phyloP scores from a whole-genome alignment of 164 flowering plant species.

The Aristolochia contorta region DNA sequence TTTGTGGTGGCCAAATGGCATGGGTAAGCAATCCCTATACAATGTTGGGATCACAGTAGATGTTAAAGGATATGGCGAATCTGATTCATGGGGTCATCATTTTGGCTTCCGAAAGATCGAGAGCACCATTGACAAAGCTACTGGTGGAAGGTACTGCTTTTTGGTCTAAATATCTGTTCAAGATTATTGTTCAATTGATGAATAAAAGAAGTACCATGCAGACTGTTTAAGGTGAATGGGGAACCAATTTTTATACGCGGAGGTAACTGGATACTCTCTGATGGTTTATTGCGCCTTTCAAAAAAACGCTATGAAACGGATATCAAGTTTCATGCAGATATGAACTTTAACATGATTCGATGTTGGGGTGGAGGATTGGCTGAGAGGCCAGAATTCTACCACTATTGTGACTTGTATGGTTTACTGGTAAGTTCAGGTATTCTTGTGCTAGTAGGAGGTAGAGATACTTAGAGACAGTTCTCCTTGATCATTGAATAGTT shows the following conservation, averaged over 20 bases:
- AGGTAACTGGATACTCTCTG: slow-evolving; percentile 96
- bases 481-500: no score
- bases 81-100: slow-evolving; percentile 69
- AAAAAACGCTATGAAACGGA: slow-evolving; percentile 75
- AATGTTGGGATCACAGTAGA: slow-evolving; percentile 60
- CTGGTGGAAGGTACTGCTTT: slow-evolving; percentile 84
- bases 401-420: slow-evolving; percentile 91
- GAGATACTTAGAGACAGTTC: no score
- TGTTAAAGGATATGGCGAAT: slow-evolving; percentile 77
- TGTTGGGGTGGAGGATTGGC: slow-evolving; percentile 99
- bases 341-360: slow-evolving; percentile 96
- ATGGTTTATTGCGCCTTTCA: slow-evolving; percentile 84
- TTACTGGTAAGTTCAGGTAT: slow-evolving; percentile 54
- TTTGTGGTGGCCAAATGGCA: slow-evolving; percentile 99
- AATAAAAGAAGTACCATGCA: slow-evolving; percentile 14
- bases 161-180: not conserved
- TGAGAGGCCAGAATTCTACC: slow-evolving; percentile 95
- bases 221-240: slow-evolving; percentile 94
- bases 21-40: slow-evolving; percentile 90
- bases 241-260: slow-evolving; percentile 91
- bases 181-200: not conserved
- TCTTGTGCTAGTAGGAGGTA: not conserved
- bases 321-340: slow-evolving; percentile 94
- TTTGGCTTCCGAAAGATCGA: slow-evolving; percentile 97
- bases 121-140: slow-evolving; percentile 56